These are phyloP conservation scores for Cercospora zeae-maydis DNA, from an alignment of 2,329 filamentous ascomycete genomes.

Conservation along the genomic window DNA sequence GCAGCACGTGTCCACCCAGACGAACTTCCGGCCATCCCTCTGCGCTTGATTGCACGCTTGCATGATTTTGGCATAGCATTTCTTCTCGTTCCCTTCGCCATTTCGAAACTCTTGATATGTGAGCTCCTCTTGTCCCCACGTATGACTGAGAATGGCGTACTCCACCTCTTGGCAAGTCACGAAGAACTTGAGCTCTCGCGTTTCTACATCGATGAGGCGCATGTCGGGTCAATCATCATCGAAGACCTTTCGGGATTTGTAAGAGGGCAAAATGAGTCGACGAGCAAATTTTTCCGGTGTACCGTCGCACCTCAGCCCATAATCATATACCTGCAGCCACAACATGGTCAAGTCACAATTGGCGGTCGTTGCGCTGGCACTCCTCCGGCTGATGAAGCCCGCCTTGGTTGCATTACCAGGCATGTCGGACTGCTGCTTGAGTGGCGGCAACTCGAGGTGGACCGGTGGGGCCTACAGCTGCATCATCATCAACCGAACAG, in stretches of 20 bases:
- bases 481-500: too few species aligned
- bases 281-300: too few species aligned
- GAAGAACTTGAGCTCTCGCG: background rate
- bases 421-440: too few species aligned
- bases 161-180: background rate
- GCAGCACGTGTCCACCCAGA: background rate
- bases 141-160: background rate
- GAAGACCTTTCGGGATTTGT: background rate
- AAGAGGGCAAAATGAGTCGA: too few species aligned
- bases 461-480: too few species aligned
- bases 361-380: too few species aligned
- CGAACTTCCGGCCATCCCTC: background rate
- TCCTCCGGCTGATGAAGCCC: too few species aligned
- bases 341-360: too few species aligned
- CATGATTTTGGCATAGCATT: background rate
- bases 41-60: background rate
- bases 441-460: too few species aligned
- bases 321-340: too few species aligned
- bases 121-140: background rate
- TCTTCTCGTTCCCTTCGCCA: background rate
- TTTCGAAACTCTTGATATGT: background rate
- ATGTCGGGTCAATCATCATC: background rate
- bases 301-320: too few species aligned
- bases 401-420: too few species aligned
- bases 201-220: background rate